Conservation (phyloP, 345 rosid genomes). For the Salix viminalis region DNA sequence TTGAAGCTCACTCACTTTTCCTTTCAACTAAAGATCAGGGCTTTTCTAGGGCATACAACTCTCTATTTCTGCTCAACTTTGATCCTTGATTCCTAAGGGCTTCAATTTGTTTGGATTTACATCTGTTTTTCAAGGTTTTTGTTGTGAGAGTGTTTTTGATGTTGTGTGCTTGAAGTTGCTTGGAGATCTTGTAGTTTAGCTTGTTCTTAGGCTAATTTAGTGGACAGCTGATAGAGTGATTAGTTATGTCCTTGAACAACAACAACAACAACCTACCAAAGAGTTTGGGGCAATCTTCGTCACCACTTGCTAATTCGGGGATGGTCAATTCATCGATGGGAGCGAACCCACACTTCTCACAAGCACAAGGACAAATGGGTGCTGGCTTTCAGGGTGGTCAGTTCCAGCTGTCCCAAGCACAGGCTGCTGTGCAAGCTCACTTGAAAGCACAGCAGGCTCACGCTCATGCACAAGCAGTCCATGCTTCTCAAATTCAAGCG, state of each 20-base stretch:
- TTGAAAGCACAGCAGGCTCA: conserved; percentile 43
- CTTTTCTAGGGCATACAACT: neutral
- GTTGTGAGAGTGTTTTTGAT: neutral
- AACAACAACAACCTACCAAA: conserved; percentile 48
- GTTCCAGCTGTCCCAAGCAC: conserved; percentile 69
- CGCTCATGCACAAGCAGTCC: conserved; percentile 36
- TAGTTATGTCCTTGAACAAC: conserved; percentile 47
- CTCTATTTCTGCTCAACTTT: neutral
- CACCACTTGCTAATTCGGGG: conserved; percentile 76
- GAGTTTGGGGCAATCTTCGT: conserved; percentile 57
- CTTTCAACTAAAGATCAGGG: neutral
- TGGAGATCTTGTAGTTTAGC: neutral
- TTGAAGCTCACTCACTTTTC: neutral
- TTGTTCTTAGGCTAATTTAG: neutral
- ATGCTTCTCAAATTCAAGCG: conserved; percentile 51
- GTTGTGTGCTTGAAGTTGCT: neutral
- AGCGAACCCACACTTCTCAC: conserved; percentile 52
- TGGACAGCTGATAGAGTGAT: neutral
- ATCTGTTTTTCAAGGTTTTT: neutral
- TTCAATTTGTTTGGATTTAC: neutral
- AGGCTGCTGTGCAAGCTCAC: conserved; percentile 56
- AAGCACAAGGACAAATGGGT: conserved; percentile 43
- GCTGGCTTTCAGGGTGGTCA: conserved; percentile 58
- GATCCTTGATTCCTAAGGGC: neutral
- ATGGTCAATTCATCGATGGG: conserved; percentile 54